phyloP scores from a whole-genome alignment of 176 grass and related monocot species.

The Puccinellia tenuiflora region DNA sequence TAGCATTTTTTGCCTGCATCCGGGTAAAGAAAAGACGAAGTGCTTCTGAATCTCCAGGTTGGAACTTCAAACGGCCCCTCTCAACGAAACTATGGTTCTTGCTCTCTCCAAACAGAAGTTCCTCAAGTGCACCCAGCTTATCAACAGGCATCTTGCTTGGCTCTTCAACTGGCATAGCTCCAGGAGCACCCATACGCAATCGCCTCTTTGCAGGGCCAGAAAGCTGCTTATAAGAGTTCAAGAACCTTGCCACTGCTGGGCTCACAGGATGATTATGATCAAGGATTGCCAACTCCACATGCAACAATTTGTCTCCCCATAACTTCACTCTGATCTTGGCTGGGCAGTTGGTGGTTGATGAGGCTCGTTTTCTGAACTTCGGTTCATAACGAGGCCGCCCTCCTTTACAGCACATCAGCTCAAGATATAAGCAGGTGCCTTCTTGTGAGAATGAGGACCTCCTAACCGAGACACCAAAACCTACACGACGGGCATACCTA shows the following conservation, averaged over 20 bases:
- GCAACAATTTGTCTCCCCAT: slow-evolving; percentile 88
- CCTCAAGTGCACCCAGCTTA: slow-evolving; percentile 63
- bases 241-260: slow-evolving; percentile 87
- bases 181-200: slow-evolving; percentile 47
- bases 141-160: slow-evolving; percentile 66
- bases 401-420: slow-evolving; percentile 96
- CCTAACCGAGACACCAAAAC: slow-evolving; percentile 85
- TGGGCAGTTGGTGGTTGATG: slow-evolving; percentile 85
- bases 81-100: slow-evolving; percentile 60
- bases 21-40: slow-evolving; percentile 84
- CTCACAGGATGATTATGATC: slow-evolving; percentile 96
- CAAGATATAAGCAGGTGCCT: slow-evolving; percentile 81
- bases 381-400: slow-evolving; percentile 74
- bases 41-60: slow-evolving; percentile 78
- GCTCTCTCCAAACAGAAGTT: slow-evolving; percentile 83
- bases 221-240: slow-evolving; percentile 77
- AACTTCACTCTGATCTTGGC: slow-evolving; percentile 87
- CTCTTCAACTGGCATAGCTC: slow-evolving; percentile 52
- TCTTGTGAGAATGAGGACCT: slow-evolving; percentile 90
- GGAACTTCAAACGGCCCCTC: slow-evolving; percentile 68
- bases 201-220: slow-evolving; percentile 65
- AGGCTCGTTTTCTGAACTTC: slow-evolving; percentile 80
- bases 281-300: slow-evolving; percentile 78
- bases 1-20: slow-evolving; percentile 94
- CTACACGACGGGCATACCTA: slow-evolving; percentile 72